Base-by-base conservation (phyloP, 208 protist species). In the Angomonas ambiguus region DNA sequence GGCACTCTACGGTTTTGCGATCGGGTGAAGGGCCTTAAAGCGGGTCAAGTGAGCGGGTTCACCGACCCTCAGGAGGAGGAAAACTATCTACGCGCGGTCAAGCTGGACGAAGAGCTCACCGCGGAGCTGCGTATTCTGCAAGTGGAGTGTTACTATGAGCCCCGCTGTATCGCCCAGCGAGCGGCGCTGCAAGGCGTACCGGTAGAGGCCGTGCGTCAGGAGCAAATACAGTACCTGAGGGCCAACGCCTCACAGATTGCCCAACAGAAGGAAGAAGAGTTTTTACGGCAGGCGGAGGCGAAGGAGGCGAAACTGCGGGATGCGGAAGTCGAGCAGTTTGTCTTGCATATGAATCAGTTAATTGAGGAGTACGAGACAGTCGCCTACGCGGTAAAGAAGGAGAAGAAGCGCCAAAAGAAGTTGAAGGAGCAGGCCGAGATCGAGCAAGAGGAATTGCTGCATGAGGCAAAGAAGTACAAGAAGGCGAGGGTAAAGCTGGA, bases 1-100 rank as follows among this genome's bases (percentile, higher is more conserved):
- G 81, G 80, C 63, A 92, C 90, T 20, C 74, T 97, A 51, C 79
- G 79, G 18, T 97, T 97, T 72, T 96, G 86, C 69, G 85, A 96
- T 67, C 81, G 85, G 41, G 85, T 96, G 31, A 96, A 96, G 71
- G 81, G 77, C 1, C 75, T 96, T 13, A 90, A 91, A 69, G 85
- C 74, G 1, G 84, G 59, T 31, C 77, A 76, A 69, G 74, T 83
- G 58, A 69, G 72, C 31, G 74, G 65, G 34, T 88, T 89, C 69
- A 57, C 66, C 18, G 70, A 88, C 67, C 74, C 79, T 0, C 80
- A 73, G 33, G 85, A 80, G 13, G 85, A 91, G 72, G 76, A 87
- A 61, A 67, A 78, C 34, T 93, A 72, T 58, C 60, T 91, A 16
- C 63, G 72, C 53, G 77, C 83, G 0, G 74, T 85, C 33, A 77